Base-by-base conservation (phyloP, 2,329 filamentous ascomycete genomes). In the Aspergillus unguis region DNA sequence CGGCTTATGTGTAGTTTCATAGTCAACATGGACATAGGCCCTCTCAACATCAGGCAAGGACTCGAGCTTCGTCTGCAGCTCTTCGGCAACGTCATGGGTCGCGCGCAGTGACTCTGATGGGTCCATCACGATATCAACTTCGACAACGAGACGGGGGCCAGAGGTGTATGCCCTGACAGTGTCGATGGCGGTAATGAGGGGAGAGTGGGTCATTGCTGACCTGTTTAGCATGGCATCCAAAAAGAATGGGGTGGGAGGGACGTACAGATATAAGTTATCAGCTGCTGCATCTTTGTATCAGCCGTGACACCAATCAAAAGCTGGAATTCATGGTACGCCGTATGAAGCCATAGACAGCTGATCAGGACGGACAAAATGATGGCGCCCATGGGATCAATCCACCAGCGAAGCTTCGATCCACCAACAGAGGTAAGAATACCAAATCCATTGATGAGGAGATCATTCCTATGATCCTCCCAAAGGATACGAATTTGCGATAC, bases 401-500 rank as follows among this genome's bases (percentile, higher is more conserved):
- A 97, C 92, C 92, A 96, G 54, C 79, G 77, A 25, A 97, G 78
- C 77, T 95, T 95, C 58, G 85, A 85, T 32, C 94, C 94, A 50
- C 90, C 89, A n/a, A 96, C 86, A 2, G 88, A 92, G 1, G 92
- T 96, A 50, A 96, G 73, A 58, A 97, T 85, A 82, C 88, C 91
- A 62, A 95, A 90, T 49, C 90, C 90, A 70, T 97, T 99, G 80
- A 99, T 90, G 64, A 96, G 80, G n/a, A 99, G 79, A 67, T 99
- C 94, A 67, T 99, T 99, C 56, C 94, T 86, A 75, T 99, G 94
- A 66, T 97, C 92, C 71, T 95, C 89, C 92, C 91, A 96, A 10
- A 97, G 77, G 67, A 96, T 96, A 52, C 88, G 83, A 58, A 96
- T 85, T 71, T 96, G 92, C 55, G 85, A 90, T 77, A 97, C 96